phyloP scores from a whole-genome alignment of 2,329 filamentous ascomycete genomes.

The Fusarium nelsonii region DNA sequence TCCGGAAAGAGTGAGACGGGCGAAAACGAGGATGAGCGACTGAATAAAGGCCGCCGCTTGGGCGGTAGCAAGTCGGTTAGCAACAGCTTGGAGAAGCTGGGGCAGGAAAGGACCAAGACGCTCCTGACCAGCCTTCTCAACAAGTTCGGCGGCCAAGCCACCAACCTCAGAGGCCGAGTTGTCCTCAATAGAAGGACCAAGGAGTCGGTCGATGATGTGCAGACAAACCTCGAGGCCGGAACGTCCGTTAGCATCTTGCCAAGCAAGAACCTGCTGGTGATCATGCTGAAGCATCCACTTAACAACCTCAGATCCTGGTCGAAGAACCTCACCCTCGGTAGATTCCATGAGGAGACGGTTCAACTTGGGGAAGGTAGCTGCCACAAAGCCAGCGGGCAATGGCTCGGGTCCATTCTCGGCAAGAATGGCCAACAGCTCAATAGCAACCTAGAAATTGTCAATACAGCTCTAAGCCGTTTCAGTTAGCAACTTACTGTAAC shows the following conservation, averaged over 20 bases:
- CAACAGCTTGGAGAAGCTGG: conserved; percentile 89
- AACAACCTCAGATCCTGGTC: conserved; percentile 85
- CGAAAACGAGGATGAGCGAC: conserved; percentile 94
- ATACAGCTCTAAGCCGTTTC: conserved; percentile 6
- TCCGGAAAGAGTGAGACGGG: conserved; percentile 85
- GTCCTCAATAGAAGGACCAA: conserved; percentile 87
- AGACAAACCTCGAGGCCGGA: conserved; percentile 90
- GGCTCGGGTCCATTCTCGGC: conserved; percentile 87
- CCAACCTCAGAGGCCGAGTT: conserved; percentile 96
- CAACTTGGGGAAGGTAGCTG: conserved; percentile 87
- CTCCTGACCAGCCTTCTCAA: conserved; percentile 94
- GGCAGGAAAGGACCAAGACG: conserved; percentile 90
- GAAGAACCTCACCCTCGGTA: conserved; percentile 87
- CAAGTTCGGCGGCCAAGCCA: conserved; percentile 90
- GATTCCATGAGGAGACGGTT: conserved; percentile 85
- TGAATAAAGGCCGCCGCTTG: conserved; percentile 92
- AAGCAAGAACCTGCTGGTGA: conserved; percentile 87
- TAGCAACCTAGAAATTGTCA: conserved; percentile 70
- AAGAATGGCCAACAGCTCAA: conserved; percentile 84
- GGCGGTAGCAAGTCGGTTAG: conserved; percentile 83
- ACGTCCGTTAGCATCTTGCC: conserved; percentile 83
- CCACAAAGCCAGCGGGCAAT: conserved; percentile 87
- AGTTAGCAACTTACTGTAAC: conserved; percentile 69
- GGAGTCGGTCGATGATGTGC: conserved; percentile 89
- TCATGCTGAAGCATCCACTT: conserved; percentile 93